Conservation (phyloP, 2,329 filamentous ascomycete genomes). For the Karstenula rhodostoma region DNA sequence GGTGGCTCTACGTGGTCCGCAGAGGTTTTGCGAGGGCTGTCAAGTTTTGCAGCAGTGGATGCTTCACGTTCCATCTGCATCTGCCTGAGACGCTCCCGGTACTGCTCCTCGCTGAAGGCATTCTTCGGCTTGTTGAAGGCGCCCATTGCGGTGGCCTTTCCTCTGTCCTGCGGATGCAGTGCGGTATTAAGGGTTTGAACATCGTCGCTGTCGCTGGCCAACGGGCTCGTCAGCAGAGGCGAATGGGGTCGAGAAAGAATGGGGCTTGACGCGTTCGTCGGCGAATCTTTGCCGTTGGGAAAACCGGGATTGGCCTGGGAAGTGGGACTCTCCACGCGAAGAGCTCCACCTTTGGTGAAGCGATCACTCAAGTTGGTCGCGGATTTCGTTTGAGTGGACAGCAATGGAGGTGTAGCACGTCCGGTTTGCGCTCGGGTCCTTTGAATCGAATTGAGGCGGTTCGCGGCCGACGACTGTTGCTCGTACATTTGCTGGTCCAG, state of each 20-base stretch:
- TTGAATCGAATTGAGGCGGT: constrained; percentile 80
- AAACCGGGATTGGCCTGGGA: constrained; percentile 45
- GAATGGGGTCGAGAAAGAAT: constrained; percentile 51
- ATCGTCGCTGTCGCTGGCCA: constrained; percentile 78
- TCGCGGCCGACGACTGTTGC: constrained; percentile 77
- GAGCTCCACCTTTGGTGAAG: constrained; percentile 50
- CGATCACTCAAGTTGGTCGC: constrained; percentile 58
- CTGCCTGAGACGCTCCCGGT: constrained; percentile 80
- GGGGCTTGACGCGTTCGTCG: constrained; percentile 51
- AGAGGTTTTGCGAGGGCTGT: constrained; percentile 25
- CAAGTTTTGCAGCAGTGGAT: constrained; percentile 50
- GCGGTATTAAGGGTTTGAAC: constrained; percentile 65
- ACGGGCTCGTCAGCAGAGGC: constrained; percentile 69
- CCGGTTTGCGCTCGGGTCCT: constrained; percentile 61
- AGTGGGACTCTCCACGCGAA: constrained; percentile 58
- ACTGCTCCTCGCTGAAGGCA: constrained; percentile 85
- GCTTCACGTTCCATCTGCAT: constrained; percentile 78
- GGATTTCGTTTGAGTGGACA: constrained; percentile 53
- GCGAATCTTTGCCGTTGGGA: constrained; percentile 43
- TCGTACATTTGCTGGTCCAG: constrained; percentile 81
- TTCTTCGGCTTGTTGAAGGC: constrained; percentile 76
- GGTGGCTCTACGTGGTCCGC: constrained; percentile 20
- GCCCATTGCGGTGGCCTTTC: constrained; percentile 80
- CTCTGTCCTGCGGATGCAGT: constrained; percentile 77
- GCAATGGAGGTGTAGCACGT: constrained; percentile 61